phyloP scores from a whole-genome alignment of 2,329 filamentous ascomycete genomes.

The Paraphoma sp. region DNA sequence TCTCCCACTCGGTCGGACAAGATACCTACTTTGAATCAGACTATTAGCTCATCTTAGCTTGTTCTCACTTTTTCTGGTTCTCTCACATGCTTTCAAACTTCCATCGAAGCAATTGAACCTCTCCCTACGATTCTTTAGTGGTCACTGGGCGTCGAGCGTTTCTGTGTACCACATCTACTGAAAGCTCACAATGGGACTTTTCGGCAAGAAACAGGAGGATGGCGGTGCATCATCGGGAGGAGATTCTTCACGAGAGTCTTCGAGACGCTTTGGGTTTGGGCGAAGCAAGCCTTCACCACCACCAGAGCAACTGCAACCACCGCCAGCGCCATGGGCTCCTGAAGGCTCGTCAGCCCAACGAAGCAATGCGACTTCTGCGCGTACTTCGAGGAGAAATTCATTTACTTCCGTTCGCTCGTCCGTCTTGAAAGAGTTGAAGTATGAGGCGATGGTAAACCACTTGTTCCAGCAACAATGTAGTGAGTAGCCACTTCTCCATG shows the following conservation, averaged over 20 bases:
- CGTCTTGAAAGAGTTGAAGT: constrained; percentile 70
- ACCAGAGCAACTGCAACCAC: constrained; percentile 20
- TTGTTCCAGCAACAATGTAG: constrained; percentile 79
- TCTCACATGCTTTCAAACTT: background rate
- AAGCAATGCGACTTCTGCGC: constrained; percentile 15
- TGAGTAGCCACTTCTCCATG: constrained; percentile 5
- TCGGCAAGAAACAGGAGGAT: constrained; percentile 8
- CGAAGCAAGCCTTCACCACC: constrained; percentile 17
- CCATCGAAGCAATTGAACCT: background rate
- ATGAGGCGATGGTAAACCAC: constrained; percentile 85
- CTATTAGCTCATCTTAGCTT: background rate
- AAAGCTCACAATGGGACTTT: constrained; percentile 5
- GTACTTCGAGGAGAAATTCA: constrained; percentile 27
- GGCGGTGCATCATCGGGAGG: constrained; percentile 6
- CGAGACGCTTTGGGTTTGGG: constrained; percentile 12
- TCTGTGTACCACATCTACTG: background rate
- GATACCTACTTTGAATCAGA: background rate
- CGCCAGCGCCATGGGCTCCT: constrained; percentile 14
- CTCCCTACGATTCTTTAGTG: background rate
- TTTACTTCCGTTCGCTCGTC: constrained; percentile 16
- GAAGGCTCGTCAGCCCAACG: constrained; percentile 10
- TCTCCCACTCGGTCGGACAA: background rate
- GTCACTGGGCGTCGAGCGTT: background rate
- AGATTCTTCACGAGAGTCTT: background rate
- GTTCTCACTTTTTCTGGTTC: background rate